phyloP scores from a whole-genome alignment of 1,284 basidiomycete species.

The Mycena sp. region DNA sequence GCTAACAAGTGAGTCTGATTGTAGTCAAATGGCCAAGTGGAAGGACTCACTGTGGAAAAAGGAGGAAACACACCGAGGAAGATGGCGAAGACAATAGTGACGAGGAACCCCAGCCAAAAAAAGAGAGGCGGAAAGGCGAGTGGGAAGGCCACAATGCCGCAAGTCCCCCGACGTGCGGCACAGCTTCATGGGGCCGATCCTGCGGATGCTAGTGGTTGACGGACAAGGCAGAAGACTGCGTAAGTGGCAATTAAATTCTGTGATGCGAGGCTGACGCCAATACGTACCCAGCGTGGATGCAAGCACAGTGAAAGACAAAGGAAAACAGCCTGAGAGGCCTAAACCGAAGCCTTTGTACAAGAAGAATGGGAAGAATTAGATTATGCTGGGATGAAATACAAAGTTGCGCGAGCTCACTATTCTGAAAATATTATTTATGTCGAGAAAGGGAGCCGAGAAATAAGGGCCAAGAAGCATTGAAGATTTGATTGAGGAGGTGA shows the following conservation, averaged over 20 bases:
- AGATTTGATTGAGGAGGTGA: background rate
- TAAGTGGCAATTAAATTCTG: background rate
- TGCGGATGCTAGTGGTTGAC: no score
- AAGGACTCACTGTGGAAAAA: no score
- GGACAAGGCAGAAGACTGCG: no score
- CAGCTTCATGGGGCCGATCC: no score
- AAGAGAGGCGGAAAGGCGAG: no score
- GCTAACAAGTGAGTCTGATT: no score
- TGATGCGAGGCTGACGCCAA: background rate
- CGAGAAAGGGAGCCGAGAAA: background rate
- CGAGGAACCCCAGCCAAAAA: no score
- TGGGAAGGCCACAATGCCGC: no score
- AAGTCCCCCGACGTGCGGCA: no score
- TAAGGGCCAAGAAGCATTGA: background rate
- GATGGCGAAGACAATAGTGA: no score
- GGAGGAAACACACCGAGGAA: no score
- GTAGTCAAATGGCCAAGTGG: no score
- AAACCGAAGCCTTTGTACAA: background rate
- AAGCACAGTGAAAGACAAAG: background rate
- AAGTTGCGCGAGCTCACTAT: background rate
- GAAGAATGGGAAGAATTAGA: background rate
- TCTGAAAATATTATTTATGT: background rate
- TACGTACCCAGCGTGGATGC: background rate
- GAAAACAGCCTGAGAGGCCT: background rate
- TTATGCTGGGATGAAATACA: background rate